Evolutionary conservation across 345 rosid genomes (phyloP).

Genomic region (Syzygium aqueum): DNA sequence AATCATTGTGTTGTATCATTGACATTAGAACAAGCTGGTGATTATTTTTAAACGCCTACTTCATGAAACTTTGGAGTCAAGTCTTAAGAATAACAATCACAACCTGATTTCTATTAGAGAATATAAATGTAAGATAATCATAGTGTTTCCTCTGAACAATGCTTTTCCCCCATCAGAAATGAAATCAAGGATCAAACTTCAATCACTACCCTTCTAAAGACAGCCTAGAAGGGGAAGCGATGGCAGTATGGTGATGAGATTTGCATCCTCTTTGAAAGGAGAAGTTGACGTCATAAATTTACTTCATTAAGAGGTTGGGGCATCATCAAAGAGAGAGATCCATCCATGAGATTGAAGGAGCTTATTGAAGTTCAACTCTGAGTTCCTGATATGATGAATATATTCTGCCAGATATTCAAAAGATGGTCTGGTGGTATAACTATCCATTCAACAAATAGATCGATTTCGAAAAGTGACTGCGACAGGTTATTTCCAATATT

Average conservation of each 20-base stretch:
- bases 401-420: neutral
- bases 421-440: neutral
- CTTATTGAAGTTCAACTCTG: neutral
- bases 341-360: neutral
- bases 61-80: neutral
- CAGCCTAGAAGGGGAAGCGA: neutral
- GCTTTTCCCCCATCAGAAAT: neutral
- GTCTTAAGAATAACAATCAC: neutral
- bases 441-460: neutral
- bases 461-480: too few species aligned
- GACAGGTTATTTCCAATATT: too few species aligned
- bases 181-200: neutral
- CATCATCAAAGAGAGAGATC: neutral
- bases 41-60: neutral
- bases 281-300: neutral
- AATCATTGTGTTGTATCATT: neutral
- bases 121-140: neutral
- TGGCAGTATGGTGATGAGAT: neutral
- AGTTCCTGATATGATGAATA: neutral
- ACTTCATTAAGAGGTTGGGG: neutral
- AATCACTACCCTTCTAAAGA: neutral
- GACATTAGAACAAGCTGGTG: neutral
- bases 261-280: neutral
- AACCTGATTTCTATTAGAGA: neutral
- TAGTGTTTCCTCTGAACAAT: neutral